Base-by-base conservation (phyloP, 192 early-diverging fungal species). In the Powellomyces hirtus region DNA sequence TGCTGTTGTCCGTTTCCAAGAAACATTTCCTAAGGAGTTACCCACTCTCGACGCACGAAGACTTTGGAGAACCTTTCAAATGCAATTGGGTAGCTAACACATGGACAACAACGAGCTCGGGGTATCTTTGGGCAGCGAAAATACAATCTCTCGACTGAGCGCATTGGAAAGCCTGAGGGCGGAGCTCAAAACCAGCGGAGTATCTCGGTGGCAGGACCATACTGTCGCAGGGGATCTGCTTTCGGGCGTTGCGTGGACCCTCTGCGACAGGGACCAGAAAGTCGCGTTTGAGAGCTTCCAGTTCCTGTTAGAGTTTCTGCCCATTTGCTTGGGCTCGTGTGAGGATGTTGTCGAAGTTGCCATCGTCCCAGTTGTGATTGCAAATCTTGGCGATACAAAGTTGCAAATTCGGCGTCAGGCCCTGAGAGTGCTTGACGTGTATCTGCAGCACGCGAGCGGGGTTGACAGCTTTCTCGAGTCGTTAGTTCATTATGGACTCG, bases 401-500 rank as follows among this genome's bases (percentile, higher is more conserved):
- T 38, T 66, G 11, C 51, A 53, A 36, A 36, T 35, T 35, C 64
- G 64, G 10, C 50, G 64, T 11, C 50, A 42, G 14, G 70, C 70
- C 34, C 31, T 64, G 10, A 11, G 42, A 18, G 38, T 58, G 11
- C 42, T 71, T 18, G 30, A 55, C 36, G 38, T 35, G 22, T 71
- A 64, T 36, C 53, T 64, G n/a, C 34, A 42, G 60, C 55, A 71
- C 38, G 62, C 70, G 14, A 64, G 20, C 37, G 36, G 53, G 36
- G 38, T 45, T 4, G 62, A 63, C n/a, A 30, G 26, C 27, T 34
- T 64, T 34, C 31, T 71, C 4, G 51, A 55, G 14, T 29, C 51
- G 26, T 55, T 71, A 0, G 62, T 53, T 4, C 49, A 64, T 29
- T 64, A 64, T 31, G 70, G 70, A 0, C 37, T 71, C n/a, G 70